These are phyloP conservation scores for Paraconiothyrium sp. DNA, from an alignment of 2,329 filamentous ascomycete species.

Conservation along the genomic window DNA sequence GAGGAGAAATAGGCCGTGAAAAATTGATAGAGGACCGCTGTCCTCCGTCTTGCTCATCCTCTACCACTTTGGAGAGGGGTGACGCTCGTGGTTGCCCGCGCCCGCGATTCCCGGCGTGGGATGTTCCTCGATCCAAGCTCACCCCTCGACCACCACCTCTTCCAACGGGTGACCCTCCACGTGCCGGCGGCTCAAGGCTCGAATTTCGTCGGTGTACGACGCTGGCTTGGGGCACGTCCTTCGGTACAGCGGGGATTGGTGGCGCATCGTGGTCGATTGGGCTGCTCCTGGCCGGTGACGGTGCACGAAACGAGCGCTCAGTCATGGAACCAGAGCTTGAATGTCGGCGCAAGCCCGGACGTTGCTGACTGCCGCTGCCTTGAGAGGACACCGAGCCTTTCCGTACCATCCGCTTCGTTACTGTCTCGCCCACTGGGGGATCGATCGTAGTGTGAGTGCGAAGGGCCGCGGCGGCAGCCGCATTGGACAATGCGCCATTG, in stretches of 20 bases:
- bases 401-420: slow-evolving; percentile 85
- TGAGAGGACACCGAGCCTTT: slow-evolving; percentile 78
- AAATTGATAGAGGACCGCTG: slow-evolving; percentile 61
- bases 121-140: slow-evolving; percentile 53
- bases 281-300: slow-evolving; percentile 59
- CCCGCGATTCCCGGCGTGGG: slow-evolving; percentile 19
- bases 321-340: slow-evolving; percentile 85
- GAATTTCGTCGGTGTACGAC: slow-evolving; percentile 49
- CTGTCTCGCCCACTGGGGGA: slow-evolving; percentile 80
- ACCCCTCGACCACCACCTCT: slow-evolving; percentile 49
- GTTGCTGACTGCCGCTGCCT: slow-evolving; percentile 58
- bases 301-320: slow-evolving; percentile 84
- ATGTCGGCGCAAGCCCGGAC: slow-evolving; percentile 48
- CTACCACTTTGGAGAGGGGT: slow-evolving; percentile 54
- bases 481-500: slow-evolving; percentile 76
- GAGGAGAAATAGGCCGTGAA: slow-evolving; percentile 63
- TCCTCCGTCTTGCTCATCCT: slow-evolving; percentile 55
- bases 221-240: slow-evolving; percentile 50
- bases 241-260: slow-evolving; percentile 79
- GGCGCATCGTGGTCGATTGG: slow-evolving; percentile 62
- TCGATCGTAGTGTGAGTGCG: slow-evolving; percentile 80
- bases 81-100: slow-evolving; percentile 38
- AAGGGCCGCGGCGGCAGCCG: slow-evolving; percentile 86
- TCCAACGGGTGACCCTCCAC: slow-evolving; percentile 56
- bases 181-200: slow-evolving; percentile 62